A percentile compares a stretch with the other conserved stretches of the same genome.
These are phyloP conservation scores for Syncephalastrum monosporum DNA, from an alignment of 371 early-diverging fungal species.

Conservation along the genomic window DNA sequence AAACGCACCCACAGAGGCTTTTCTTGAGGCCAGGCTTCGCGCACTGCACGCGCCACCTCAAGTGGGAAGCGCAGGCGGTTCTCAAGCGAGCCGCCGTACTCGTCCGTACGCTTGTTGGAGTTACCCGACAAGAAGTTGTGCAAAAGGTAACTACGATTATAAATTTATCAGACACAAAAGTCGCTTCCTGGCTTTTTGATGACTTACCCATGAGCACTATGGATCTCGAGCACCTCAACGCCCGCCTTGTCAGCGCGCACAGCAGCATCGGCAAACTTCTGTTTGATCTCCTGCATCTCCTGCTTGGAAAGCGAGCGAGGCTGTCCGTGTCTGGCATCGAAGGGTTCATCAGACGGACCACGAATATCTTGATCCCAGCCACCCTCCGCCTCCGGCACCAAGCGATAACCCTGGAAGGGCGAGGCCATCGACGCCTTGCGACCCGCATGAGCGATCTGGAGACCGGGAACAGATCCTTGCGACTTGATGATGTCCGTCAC, in stretches of 20 bases:
- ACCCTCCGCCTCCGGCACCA: slow-evolving; percentile 47
- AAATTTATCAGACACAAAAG: neutral
- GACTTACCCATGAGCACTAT: slow-evolving; percentile 61
- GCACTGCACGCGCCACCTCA: slow-evolving; percentile 64
- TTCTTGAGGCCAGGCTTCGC: slow-evolving; percentile 69
- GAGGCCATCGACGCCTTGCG: slow-evolving; percentile 71
- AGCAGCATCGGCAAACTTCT: slow-evolving; percentile 73
- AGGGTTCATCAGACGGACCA: slow-evolving; percentile 64
- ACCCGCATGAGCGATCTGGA: slow-evolving; percentile 86
- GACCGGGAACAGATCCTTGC: slow-evolving; percentile 60
- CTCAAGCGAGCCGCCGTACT: slow-evolving; percentile 80
- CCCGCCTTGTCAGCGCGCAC: slow-evolving; percentile 73
- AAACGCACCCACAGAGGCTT: slow-evolving; percentile 83
- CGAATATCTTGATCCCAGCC: slow-evolving; percentile 81
- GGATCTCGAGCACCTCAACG: slow-evolving; percentile 86
- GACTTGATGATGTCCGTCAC: slow-evolving; percentile 67
- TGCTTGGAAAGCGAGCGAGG: slow-evolving; percentile 64
- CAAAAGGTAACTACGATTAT: slow-evolving; percentile 70
- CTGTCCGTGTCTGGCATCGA: slow-evolving; percentile 33
- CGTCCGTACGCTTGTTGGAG: slow-evolving; percentile 81
- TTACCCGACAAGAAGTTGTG: slow-evolving; percentile 79
- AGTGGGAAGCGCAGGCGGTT: slow-evolving; percentile 72
- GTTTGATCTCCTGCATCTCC: slow-evolving; percentile 59
- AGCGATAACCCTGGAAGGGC: slow-evolving; percentile 29
- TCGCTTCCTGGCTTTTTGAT: neutral